Evolutionary conservation across 345 rosid genomes (phyloP), one percentile per base, ranked within the genome.

Genomic region (Reutealis trisperma): DNA sequence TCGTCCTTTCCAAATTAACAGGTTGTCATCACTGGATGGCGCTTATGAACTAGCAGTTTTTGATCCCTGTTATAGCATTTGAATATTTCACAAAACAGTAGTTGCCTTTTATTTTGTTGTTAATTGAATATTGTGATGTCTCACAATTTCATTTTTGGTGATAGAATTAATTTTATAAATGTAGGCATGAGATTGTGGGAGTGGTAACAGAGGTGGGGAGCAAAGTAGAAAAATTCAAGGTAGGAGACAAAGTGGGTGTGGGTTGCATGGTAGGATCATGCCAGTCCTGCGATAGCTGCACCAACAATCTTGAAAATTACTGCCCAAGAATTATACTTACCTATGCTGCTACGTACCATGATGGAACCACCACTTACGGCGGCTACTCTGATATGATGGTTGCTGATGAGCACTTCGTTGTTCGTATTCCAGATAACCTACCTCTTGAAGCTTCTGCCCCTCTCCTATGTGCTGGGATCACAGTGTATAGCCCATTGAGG

Each of bases 321-420:
- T 72, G 75, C n/a, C 66, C 67, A 16, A 0, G 44, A 72, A 45
- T 44, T 44, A 42, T 58, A n/a, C 6, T 59, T 2, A 58, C 75
- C 8, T 72, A 14, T 18, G 14, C 55, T 13, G 19, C 15, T 32
- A 72, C 16, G 14, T 37, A 72, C 55, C n/a, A 37, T 19, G 89
- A 90, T 32, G 89, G 92, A 51, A 88, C 89, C 4, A 75, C 75
- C 57, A 88, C 88, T 1, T 81, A 90, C 47, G 92, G 90, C 19
- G 94, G 92, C 25, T 88, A 85, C 37, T 88, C 80, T 12, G 75
- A 81, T 59, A 1, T 21, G 52, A 62, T 74, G 81, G 75, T 82
- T 3, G 62, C 72, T 8, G 60, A 77, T 2, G 68, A 73, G 52
- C 75, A 74, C 55, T 77, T 70, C 30, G 22, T 71, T 0, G 75